Conservation (phyloP, 2,329 filamentous ascomycete species). For the Gnomoniopsis sp. region DNA sequence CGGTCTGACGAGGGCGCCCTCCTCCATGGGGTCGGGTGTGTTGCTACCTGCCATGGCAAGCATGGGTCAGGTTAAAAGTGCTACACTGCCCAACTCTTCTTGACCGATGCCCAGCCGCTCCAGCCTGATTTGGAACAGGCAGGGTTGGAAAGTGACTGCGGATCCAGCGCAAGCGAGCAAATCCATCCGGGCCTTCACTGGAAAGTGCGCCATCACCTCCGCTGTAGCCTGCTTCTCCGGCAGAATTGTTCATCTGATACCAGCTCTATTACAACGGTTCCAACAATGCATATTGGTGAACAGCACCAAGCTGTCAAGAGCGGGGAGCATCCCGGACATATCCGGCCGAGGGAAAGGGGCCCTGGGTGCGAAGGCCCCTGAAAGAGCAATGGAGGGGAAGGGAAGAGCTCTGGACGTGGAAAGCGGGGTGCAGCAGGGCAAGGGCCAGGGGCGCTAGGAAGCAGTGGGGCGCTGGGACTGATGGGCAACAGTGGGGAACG, state of each 20-base stretch:
- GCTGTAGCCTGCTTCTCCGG: background rate
- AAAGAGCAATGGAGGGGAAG: background rate
- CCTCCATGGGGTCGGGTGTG: background rate
- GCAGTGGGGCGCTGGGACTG: background rate
- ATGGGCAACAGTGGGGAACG: background rate
- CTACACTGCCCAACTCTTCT: background rate
- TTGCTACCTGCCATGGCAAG: background rate
- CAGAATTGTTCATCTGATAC: background rate
- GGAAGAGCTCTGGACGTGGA: background rate
- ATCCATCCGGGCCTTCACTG: background rate
- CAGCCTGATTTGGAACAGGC: background rate
- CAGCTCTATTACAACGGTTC: background rate
- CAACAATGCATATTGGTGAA: background rate
- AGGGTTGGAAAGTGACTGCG: background rate
- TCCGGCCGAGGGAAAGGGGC: background rate
- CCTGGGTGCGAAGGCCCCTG: background rate
- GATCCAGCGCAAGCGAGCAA: background rate
- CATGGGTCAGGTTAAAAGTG: background rate
- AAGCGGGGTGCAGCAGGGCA: constrained; percentile 7
- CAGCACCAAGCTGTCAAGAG: background rate
- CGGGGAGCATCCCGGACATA: background rate
- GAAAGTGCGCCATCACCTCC: background rate
- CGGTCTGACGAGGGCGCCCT: background rate
- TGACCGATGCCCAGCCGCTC: background rate
- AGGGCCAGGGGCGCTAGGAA: background rate